A percentile compares a stretch with the other conserved stretches of the same genome.
Conservation (phyloP, 768 basidiomycete genomes). For the Mycena haematopus region DNA sequence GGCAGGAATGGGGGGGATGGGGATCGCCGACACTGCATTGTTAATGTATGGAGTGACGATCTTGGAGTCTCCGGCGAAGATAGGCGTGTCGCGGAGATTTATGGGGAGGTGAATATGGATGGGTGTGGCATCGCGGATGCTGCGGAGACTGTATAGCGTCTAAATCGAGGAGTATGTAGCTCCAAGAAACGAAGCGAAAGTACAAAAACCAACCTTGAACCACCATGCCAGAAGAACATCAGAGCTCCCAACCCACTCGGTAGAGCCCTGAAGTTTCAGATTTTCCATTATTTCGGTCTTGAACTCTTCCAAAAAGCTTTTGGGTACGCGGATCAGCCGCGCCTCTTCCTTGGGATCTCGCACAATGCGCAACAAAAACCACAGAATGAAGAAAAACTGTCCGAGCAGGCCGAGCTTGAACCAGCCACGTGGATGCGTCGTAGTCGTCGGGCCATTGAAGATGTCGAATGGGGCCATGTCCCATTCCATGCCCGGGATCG, state of each 20-base stretch:
- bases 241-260: conserved; percentile 25
- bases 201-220: conserved; percentile 13
- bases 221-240: conserved; percentile 26
- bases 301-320: conserved; percentile 12
- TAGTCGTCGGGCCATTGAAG: background rate
- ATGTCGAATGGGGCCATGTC: background rate
- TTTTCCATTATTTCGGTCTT: conserved; percentile 18
- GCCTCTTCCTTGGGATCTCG: conserved; percentile 14
- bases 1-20: conserved; percentile 11
- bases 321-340: conserved; percentile 16
- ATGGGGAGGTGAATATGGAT: conserved; percentile 21
- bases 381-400: conserved; percentile 10
- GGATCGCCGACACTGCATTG: conserved; percentile 4
- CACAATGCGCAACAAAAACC: conserved; percentile 9
- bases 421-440: conserved; percentile 10
- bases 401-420: conserved; percentile 13
- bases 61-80: conserved; percentile 12
- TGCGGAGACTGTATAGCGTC: conserved; percentile 7
- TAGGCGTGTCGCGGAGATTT: conserved; percentile 14
- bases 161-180: background rate
- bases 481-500: conserved; percentile 18
- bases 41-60: conserved; percentile 17
- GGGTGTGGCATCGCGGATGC: conserved; percentile 1
- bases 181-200: background rate
- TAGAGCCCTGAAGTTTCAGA: conserved; percentile 15